phyloP scores from a whole-genome alignment of 306 rosid species.

The Prunus davidiana region DNA sequence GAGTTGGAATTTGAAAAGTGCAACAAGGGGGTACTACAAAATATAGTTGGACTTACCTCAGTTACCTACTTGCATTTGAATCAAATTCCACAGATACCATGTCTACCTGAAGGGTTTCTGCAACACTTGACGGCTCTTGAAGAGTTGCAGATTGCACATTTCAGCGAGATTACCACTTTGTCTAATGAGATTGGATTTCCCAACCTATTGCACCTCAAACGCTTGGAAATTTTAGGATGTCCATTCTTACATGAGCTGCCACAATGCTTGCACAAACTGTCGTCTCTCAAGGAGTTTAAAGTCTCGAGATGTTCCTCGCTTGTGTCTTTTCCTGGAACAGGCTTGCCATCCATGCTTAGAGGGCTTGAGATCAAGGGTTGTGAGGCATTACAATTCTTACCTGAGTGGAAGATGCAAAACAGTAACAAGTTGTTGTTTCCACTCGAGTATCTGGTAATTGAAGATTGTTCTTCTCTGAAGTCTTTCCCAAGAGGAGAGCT shows the following conservation, averaged over 20 bases:
- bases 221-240: conserved; percentile 31
- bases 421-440: background rate
- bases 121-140: conserved; percentile 20
- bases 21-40: background rate
- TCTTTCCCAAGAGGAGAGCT: conserved; percentile 25
- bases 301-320: conserved; percentile 28
- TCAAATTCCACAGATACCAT: conserved; percentile 16
- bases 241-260: conserved; percentile 24
- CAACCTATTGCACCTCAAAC: conserved; percentile 25
- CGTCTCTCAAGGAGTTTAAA: conserved; percentile 25
- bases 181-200: conserved; percentile 25
- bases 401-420: conserved; percentile 18
- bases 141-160: conserved; percentile 25
- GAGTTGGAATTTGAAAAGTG: conserved; percentile 25
- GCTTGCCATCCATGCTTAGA: conserved; percentile 23
- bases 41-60: conserved; percentile 16
- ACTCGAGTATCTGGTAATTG: conserved; percentile 31
- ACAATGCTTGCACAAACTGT: conserved; percentile 10
- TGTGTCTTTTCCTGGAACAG: conserved; percentile 12
- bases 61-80: conserved; percentile 27
- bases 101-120: conserved; percentile 21
- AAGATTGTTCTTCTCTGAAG: conserved; percentile 31
- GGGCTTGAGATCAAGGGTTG: conserved; percentile 31
- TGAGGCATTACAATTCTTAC: conserved; percentile 23
- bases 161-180: conserved; percentile 22